phyloP scores from a whole-genome alignment of 2,329 filamentous ascomycete genomes.

The Teratosphaeria zuluensis region DNA sequence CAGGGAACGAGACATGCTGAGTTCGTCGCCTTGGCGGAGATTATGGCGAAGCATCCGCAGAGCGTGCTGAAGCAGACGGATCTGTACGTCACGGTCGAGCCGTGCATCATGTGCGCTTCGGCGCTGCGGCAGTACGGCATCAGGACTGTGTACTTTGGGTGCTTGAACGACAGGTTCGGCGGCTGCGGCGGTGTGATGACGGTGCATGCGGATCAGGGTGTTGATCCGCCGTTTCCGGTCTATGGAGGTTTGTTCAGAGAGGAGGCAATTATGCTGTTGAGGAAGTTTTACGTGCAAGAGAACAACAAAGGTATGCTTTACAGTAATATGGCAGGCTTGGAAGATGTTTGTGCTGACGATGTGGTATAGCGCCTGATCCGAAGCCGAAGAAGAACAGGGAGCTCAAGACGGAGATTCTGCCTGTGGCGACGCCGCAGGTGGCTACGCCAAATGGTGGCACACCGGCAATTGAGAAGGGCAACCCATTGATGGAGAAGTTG shows the following conservation, averaged over 20 bases:
- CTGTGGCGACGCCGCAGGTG: slow-evolving; percentile 12
- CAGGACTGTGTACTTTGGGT: slow-evolving; percentile 86
- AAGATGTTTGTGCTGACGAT: not conserved
- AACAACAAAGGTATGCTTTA: slow-evolving; percentile 68
- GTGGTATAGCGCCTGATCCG: slow-evolving; percentile 47
- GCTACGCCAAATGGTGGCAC: slow-evolving; percentile 1
- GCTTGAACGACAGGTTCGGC: slow-evolving; percentile 92
- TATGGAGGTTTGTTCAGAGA: slow-evolving; percentile 82
- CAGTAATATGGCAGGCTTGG: not conserved
- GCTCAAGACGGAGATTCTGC: slow-evolving; percentile 50
- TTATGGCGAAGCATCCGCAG: slow-evolving; percentile 55
- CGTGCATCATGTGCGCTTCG: slow-evolving; percentile 97
- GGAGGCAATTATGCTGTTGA: slow-evolving; percentile 83
- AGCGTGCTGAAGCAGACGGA: slow-evolving; percentile 62
- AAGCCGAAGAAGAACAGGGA: slow-evolving; percentile 55
- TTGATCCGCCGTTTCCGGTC: slow-evolving; percentile 71
- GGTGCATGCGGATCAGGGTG: slow-evolving; percentile 64
- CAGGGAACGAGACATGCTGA: slow-evolving; percentile 90
- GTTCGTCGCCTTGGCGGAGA: slow-evolving; percentile 71
- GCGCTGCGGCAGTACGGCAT: slow-evolving; percentile 81
- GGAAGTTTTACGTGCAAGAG: slow-evolving; percentile 95
- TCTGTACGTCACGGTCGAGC: slow-evolving; percentile 95
- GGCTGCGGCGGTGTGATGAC: slow-evolving; percentile 89
- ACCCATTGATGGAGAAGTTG: not conserved
- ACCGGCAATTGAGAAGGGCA: not conserved